phyloP scores from a whole-genome alignment of 176 grass and related monocot genomes.

The Themeda triandra region DNA sequence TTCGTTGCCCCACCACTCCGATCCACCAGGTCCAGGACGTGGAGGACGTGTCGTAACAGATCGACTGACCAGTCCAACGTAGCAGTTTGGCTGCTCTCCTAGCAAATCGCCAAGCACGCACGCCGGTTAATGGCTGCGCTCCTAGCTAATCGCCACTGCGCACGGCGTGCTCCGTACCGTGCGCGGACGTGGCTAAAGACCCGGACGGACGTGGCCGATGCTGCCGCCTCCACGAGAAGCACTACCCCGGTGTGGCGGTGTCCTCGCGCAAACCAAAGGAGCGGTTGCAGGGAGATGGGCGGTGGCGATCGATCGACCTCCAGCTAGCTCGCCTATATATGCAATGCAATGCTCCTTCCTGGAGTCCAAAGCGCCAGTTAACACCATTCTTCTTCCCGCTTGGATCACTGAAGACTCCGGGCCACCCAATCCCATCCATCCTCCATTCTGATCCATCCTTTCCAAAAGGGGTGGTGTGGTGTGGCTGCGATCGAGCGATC shows the following conservation, averaged over 20 bases:
- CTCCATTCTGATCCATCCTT: not conserved
- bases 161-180: not conserved
- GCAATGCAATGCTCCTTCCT: not conserved
- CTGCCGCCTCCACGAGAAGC: not conserved
- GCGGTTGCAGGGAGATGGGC: conserved; percentile 7
- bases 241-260: not conserved
- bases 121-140: too few species aligned
- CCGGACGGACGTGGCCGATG: not conserved
- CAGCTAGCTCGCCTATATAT: conserved; percentile 13
- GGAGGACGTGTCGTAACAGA: not conserved
- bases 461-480: not conserved
- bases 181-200: too few species aligned
- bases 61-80: not conserved
- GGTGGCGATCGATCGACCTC: not conserved
- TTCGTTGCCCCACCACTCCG: too few species aligned
- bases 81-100: not conserved
- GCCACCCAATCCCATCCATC: not conserved
- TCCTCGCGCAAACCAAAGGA: not conserved
- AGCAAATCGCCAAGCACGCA: too few species aligned
- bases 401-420: not conserved
- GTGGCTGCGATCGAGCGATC: conserved; percentile 2
- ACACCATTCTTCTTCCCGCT: conserved; percentile 6
- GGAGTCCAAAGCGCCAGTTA: conserved; percentile 10
- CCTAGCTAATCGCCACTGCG: not conserved
- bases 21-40: too few species aligned